A percentile compares a stretch with the other conserved stretches of the same genome.
Conservation (phyloP, 495 filamentous ascomycete species). For the Aspergillus bridgeri region DNA sequence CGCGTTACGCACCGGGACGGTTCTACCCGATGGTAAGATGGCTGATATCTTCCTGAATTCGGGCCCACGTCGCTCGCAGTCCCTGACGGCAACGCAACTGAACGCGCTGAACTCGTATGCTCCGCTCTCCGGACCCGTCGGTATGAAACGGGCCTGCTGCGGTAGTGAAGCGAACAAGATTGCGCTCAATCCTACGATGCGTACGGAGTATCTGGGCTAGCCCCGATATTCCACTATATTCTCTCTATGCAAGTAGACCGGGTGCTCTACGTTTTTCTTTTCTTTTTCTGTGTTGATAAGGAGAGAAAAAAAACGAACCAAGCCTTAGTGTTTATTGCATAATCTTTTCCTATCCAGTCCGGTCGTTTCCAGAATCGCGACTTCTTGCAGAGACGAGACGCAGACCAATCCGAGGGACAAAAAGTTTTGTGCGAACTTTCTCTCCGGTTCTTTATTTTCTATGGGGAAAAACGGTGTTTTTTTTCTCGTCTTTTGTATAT, state of each 20-base stretch:
- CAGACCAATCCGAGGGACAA: constrained; percentile 17
- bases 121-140: constrained; percentile 37
- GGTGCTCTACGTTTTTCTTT: constrained; percentile 9
- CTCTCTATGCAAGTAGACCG: constrained; percentile 13
- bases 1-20: constrained; percentile 26
- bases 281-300: constrained; percentile 16
- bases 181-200: constrained; percentile 36
- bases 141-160: constrained; percentile 49
- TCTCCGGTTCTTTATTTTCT: constrained; percentile 7
- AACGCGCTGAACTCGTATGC: constrained; percentile 20
- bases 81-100: constrained; percentile 13
- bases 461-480: constrained; percentile 12
- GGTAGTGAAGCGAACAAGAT: constrained; percentile 43
- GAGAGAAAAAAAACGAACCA: constrained; percentile 17
- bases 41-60: constrained; percentile 38
- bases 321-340: constrained; percentile 16
- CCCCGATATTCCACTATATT: constrained; percentile 9
- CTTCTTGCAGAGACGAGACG: constrained; percentile 16
- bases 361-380: constrained; percentile 19
- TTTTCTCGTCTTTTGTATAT: constrained; percentile 25
- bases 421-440: constrained; percentile 21
- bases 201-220: constrained; percentile 36
- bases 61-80: constrained; percentile 10
- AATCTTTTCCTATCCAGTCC: constrained; percentile 4
- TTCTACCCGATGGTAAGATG: constrained; percentile 39